Conservation (phyloP, 805 yeast species). For the Wickerhamiella domercqiae region DNA sequence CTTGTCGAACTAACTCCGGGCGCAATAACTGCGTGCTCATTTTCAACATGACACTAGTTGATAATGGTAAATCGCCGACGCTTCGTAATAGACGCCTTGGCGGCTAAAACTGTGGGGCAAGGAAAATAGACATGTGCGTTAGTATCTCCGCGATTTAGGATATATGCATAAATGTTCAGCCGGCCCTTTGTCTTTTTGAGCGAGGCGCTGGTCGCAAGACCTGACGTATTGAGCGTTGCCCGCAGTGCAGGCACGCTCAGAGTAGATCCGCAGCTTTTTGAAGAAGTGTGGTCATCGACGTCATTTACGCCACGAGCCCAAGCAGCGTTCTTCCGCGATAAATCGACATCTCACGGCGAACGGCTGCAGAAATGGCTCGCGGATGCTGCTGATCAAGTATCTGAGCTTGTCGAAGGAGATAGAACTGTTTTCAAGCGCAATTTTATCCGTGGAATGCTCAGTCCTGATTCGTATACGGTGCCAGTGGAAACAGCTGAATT, state of each 20-base stretch:
- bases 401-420: slow-evolving; percentile 3
- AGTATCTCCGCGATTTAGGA: too few relatives aligned
- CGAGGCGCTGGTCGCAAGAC: slow-evolving; percentile 15
- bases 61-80: background rate
- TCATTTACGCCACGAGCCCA: slow-evolving; percentile 14
- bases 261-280: slow-evolving; percentile 3
- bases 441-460: slow-evolving; percentile 3
- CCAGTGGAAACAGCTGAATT: slow-evolving; percentile 9
- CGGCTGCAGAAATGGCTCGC: slow-evolving; percentile 9
- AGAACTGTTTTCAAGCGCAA: background rate
- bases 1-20: slow-evolving; percentile 23
- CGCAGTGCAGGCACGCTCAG: slow-evolving; percentile 3
- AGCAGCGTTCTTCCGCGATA: slow-evolving; percentile 7
- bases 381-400: slow-evolving; percentile 5
- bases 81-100: background rate
- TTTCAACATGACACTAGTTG: background rate
- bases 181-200: slow-evolving; percentile 18
- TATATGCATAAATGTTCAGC: too few relatives aligned
- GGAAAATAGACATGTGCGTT: too few relatives aligned
- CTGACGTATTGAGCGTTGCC: slow-evolving; percentile 3
- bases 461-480: slow-evolving; percentile 11
- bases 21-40: slow-evolving; percentile 9
- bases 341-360: slow-evolving; percentile 9
- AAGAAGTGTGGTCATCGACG: slow-evolving; percentile 9
- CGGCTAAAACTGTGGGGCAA: too few relatives aligned